A percentile compares a stretch with the other conserved stretches of the same genome.
Evolutionary conservation across 139 green algal genomes (phyloP).

Genomic region (Trebouxia sp.): DNA sequence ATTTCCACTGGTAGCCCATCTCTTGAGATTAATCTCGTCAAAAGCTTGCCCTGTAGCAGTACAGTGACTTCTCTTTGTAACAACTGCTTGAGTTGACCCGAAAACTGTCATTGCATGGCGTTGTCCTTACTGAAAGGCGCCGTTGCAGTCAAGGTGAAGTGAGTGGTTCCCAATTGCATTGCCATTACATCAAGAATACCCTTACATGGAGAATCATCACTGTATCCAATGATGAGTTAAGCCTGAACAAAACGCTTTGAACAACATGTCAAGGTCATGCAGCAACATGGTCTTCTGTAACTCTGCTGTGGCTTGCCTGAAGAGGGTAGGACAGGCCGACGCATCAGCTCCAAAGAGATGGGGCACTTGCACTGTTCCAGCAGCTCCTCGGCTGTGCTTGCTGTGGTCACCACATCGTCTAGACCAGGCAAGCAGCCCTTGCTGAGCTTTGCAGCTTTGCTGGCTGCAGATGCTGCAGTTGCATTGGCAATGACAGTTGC

Average conservation of each 20-base stretch:
- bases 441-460: conserved; percentile 2
- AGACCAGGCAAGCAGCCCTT: not conserved
- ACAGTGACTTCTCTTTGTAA: not conserved
- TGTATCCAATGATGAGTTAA: not conserved
- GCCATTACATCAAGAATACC: too few relatives aligned
- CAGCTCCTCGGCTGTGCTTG: not conserved
- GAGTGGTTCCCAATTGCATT: not conserved
- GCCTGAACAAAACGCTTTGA: not conserved
- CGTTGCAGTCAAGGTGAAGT: too few relatives aligned
- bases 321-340: not conserved
- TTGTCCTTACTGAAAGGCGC: too few relatives aligned
- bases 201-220: not conserved
- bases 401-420: not conserved
- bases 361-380: conserved; percentile 16
- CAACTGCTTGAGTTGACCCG: too few relatives aligned
- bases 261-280: too few relatives aligned
- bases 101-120: too few relatives aligned
- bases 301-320: not conserved
- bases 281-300: too few relatives aligned
- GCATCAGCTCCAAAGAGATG: conserved; percentile 7
- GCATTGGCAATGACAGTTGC: not conserved
- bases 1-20: not conserved
- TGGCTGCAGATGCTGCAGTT: not conserved
- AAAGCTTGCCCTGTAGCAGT: not conserved
- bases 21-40: conserved; percentile 15